Conservation (phyloP, 2,329 filamentous ascomycete species). For the Orbilia brochopaga region DNA sequence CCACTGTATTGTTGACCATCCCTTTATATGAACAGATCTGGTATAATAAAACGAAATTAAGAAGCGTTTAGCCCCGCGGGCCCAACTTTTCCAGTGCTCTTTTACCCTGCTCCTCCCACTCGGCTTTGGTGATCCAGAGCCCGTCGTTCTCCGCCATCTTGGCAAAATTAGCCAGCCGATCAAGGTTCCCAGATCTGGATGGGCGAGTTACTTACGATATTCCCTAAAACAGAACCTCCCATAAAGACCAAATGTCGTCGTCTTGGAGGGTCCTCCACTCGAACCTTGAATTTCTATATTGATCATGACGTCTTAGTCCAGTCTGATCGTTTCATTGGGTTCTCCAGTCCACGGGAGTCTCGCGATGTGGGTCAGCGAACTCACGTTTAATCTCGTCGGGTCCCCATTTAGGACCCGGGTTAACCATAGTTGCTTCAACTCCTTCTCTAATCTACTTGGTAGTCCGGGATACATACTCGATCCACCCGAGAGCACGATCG, state of each 20-base stretch:
- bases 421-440: constrained; percentile 97
- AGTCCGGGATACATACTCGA: constrained; percentile 99
- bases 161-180: background rate
- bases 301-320: background rate
- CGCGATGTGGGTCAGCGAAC: background rate
- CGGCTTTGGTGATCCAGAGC: constrained; percentile 98
- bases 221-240: constrained; percentile 92
- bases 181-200: background rate
- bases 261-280: constrained; percentile 96
- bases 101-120: constrained; percentile 93
- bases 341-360: background rate
- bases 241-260: constrained; percentile 99
- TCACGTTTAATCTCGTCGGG: constrained; percentile 80
- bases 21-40: background rate
- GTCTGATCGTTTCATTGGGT: constrained; percentile 12
- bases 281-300: constrained; percentile 91
- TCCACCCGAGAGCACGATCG: constrained; percentile 92
- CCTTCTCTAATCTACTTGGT: constrained; percentile 93
- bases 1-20: background rate
- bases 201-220: constrained; percentile 69
- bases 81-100: constrained; percentile 89
- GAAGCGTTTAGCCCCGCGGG: constrained; percentile 64
- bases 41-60: background rate
- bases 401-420: constrained; percentile 88
- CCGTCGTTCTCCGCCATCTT: constrained; percentile 96